Base-by-base conservation (phyloP, 2,329 filamentous ascomycete species). In the Myriosclerotinia curreyana region DNA sequence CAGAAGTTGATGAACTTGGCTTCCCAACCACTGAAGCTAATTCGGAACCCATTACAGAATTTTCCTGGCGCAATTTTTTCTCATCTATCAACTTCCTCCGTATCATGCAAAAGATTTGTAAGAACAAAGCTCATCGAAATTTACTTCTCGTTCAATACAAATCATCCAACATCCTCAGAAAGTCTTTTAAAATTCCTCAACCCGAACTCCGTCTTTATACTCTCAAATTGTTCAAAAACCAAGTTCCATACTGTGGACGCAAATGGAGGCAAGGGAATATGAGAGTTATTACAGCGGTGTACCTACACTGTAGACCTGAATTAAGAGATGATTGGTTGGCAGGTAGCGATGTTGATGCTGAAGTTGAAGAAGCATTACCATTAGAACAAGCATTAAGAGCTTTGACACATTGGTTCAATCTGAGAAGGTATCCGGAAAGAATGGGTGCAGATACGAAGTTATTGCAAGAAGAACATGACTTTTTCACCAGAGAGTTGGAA, bases 221-320 rank as follows among this genome's bases (percentile, higher is more conserved):
- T 0, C 85, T 99, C 70, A 99, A 99, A 78, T 83, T 99, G 0
- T 98, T 98, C 86, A 99, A 99, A 77, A 95, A 92, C 66, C 95
- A 99, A 77, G 95, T 99, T 5, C 95, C 95, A 0, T 99, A 96
- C 80, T 98, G 94, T 76, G 94, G 95, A 28, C 88, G 95, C 51
- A 99, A 99, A 79, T 99, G 95, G 95, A 88, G 95, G 17, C 95
- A 98, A 79, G 88, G 87, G 71, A 98, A 99, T 77, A 99, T 99
- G 95, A 90, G 94, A 63, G 93, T 98, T 73, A 99, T 99, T 74
- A 99, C 95, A 0, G 92, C 93, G 4, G 91, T 99, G 1, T 99
- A 97, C 76, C 81, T 99, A 56, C 91, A 96, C 77, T 96, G 94
- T 74, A 84, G 92, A 9, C 94, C 94, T 0, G 94, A 98, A 75